These are phyloP conservation scores for Penicillium chermesinum DNA, from an alignment of 495 filamentous ascomycete species.

Conservation along the genomic window DNA sequence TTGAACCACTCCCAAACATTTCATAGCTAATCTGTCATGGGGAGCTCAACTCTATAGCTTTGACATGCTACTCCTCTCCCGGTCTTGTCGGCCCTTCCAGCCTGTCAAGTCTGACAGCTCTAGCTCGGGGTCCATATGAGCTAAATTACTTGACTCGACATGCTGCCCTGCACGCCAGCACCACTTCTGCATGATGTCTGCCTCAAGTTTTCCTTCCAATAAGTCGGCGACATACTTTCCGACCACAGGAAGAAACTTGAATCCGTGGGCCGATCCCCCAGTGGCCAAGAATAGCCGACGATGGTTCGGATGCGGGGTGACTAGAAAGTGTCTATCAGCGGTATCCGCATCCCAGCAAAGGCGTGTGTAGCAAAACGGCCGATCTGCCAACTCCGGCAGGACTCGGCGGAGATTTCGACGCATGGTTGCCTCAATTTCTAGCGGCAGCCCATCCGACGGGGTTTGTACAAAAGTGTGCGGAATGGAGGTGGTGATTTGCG, in stretches of 20 bases:
- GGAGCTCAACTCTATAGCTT: constrained; percentile 3
- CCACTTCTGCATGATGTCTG: constrained; percentile 10
- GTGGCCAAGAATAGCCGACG: constrained; percentile 42
- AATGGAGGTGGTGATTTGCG: not conserved
- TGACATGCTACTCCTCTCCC: constrained; percentile 13
- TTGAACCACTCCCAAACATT: too few relatives aligned
- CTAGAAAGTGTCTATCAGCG: constrained; percentile 48
- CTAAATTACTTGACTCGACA: constrained; percentile 12
- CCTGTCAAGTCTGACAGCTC: constrained; percentile 18
- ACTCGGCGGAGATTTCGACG: constrained; percentile 13
- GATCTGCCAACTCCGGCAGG: constrained; percentile 18
- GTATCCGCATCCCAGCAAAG: constrained; percentile 33
- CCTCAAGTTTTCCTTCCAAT: constrained; percentile 25
- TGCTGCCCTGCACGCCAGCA: constrained; percentile 14
- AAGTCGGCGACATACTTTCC: constrained; percentile 52
- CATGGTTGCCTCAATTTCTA: constrained; percentile 19
- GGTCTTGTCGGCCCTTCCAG: constrained; percentile 15
- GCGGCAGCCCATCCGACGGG: constrained; percentile 16
- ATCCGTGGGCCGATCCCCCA: constrained; percentile 46
- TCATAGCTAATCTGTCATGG: not conserved
- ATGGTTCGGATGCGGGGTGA: constrained; percentile 40
- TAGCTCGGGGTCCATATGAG: constrained; percentile 21
- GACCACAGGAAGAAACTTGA: constrained; percentile 55
- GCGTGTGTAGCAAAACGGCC: constrained; percentile 17
- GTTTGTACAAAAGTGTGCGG: not conserved